Base-by-base conservation (phyloP, 768 basidiomycete genomes). In the Boletus insuetus region DNA sequence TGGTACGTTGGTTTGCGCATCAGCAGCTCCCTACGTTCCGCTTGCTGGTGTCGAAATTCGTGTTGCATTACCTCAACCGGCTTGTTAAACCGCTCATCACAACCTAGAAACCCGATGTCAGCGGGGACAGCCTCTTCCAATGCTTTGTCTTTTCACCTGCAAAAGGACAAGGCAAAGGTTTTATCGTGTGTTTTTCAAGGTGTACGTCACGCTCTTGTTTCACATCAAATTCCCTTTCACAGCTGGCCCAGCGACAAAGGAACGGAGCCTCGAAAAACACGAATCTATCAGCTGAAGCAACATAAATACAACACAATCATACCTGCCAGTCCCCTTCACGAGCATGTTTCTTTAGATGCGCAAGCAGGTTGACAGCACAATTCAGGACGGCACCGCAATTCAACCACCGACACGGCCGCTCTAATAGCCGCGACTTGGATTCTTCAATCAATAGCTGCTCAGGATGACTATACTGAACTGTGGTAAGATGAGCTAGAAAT, bases 191-290 rank as follows among this genome's bases (percentile, higher is more conserved):
- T 37, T 61, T 77, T 58, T 77, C 74, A 7, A 87, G 63, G 67
- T 91, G 88, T 50, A 68, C 58, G 39, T 69, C 68, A 54, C 82
- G 67, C 46, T 73, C 61, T 41, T 71, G 68, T 41, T 66, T 65
- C 46, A 64, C 62, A n/a, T 50, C 49, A 65, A 79, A 79, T 52
- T 65, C 71, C 31, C 72, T 72, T n/a, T 74, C 74, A 65, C 86
- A 89, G 29, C 72, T 71, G 17, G 76, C 73, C 87, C 88, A 89
- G 44, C 65, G 72, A 67, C 86, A 86, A 35, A 66, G 60, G 58
- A 74, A 81, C 13, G 68, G 64, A n/a, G 61, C 64, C 75, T 79
- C 58, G 20, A 49, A 22, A 47, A 29, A 20, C 49, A 34, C 14
- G 12, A 22, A 29, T 52, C 40, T n/a, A 58, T 56, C 26, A 66